Evolutionary conservation across 2,329 filamentous ascomycete species (phyloP).

Genomic region (Basipetospora chlamydospora): DNA sequence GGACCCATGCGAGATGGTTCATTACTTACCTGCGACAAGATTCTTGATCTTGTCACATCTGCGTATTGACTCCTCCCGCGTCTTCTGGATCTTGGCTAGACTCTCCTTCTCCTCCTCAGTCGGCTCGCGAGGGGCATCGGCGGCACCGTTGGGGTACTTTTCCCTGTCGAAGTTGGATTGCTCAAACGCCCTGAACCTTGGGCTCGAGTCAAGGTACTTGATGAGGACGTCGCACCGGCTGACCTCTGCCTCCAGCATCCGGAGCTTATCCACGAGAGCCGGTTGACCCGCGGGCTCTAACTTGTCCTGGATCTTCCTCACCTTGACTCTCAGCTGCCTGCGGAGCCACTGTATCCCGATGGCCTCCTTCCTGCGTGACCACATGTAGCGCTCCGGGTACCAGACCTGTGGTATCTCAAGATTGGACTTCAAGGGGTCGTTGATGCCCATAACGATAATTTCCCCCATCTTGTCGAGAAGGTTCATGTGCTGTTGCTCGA

Average conservation of each 20-base stretch:
- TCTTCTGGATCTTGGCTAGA: conserved; percentile 10
- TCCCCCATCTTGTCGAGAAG: conserved; percentile 29
- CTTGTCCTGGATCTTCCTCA: background rate
- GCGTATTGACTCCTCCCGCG: conserved; percentile 15
- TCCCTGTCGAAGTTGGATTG: conserved; percentile 22
- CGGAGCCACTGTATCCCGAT: conserved; percentile 8
- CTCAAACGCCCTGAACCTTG: conserved; percentile 21
- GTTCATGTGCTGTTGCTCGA: conserved; percentile 23
- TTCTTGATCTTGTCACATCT: conserved; percentile 16
- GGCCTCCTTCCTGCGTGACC: conserved; percentile 28
- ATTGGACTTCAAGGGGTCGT: conserved; percentile 21
- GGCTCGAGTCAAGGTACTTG: conserved; percentile 21
- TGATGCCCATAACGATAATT: conserved; percentile 33
- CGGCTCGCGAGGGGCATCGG: conserved; percentile 21
- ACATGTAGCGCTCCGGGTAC: conserved; percentile 40
- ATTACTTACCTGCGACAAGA: conserved; percentile 2
- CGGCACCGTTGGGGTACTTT: conserved; percentile 21
- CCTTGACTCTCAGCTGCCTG: background rate
- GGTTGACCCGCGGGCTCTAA: background rate
- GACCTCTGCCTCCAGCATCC: conserved; percentile 5
- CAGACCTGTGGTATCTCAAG: conserved; percentile 24
- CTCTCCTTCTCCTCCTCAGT: conserved; percentile 17
- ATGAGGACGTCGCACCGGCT: conserved; percentile 10
- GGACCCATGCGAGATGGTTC: background rate
- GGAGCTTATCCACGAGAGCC: background rate